Percentiles rank a stretch among this genome's conserved stretches.
Evolutionary conservation across 345 rosid genomes (phyloP).

Genomic region (Cardamine occulta): DNA sequence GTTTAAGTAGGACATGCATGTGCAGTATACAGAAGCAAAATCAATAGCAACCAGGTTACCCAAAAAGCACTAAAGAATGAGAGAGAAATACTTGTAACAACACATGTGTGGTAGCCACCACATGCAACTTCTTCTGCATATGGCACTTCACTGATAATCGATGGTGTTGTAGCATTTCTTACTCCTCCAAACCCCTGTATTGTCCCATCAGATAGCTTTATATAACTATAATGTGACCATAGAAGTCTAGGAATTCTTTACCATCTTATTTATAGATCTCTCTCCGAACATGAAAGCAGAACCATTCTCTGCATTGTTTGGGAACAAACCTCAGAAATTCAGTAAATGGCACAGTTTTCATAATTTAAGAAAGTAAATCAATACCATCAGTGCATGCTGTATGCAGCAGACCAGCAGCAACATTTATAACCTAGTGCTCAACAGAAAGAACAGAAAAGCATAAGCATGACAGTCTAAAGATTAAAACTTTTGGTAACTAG

Average conservation of each 20-base stretch:
- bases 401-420: slow-evolving; percentile 91
- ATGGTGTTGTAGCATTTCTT: slow-evolving; percentile 59
- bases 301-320: slow-evolving; percentile 70
- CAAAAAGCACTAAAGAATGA: neutral
- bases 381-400: slow-evolving; percentile 88
- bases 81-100: slow-evolving; percentile 66
- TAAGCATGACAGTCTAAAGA: slow-evolving; percentile 21
- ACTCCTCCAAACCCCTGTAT: slow-evolving; percentile 60
- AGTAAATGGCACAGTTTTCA: slow-evolving; percentile 19
- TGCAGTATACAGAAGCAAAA: neutral
- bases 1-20: neutral
- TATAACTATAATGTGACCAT: slow-evolving; percentile 16
- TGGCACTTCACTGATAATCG: slow-evolving; percentile 61
- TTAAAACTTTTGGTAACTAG: slow-evolving; percentile 5
- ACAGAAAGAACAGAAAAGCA: slow-evolving; percentile 38
- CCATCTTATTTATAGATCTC: slow-evolving; percentile 56
- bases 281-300: slow-evolving; percentile 84
- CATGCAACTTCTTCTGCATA: slow-evolving; percentile 78
- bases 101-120: slow-evolving; percentile 95
- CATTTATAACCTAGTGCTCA: slow-evolving; percentile 60
- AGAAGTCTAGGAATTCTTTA: slow-evolving; percentile 31
- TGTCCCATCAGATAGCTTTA: slow-evolving; percentile 25
- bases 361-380: slow-evolving; percentile 18
- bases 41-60: neutral
- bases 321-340: slow-evolving; percentile 29